phyloP scores from a whole-genome alignment of 2,329 filamentous ascomycete genomes.

The Lachnellula willkommii region DNA sequence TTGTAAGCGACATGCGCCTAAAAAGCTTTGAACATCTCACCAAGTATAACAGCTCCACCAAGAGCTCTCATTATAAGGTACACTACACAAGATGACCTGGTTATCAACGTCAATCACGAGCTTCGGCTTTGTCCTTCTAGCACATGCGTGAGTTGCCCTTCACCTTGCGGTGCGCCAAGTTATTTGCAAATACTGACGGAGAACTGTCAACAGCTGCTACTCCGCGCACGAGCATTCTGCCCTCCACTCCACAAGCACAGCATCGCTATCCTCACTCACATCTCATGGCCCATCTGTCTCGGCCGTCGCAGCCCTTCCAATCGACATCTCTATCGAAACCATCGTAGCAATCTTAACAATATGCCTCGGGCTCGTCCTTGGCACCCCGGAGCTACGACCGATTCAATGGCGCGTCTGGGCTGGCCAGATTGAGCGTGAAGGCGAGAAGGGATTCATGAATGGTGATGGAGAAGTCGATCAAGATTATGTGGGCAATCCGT shows the following conservation, averaged over 20 bases:
- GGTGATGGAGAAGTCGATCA: conserved; percentile 61
- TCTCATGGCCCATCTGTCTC: conserved; percentile 38
- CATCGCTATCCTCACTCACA: conserved; percentile 40
- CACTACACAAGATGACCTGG: conserved; percentile 55
- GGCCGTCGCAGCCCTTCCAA: conserved; percentile 53
- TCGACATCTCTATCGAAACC: conserved; percentile 85
- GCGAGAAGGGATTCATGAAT: conserved; percentile 52
- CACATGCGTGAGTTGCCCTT: conserved; percentile 68
- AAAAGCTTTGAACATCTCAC: neutral
- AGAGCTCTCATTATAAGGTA: neutral
- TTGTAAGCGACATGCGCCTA: neutral
- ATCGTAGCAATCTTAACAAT: conserved; percentile 73
- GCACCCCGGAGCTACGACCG: conserved; percentile 72
- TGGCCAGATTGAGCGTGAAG: conserved; percentile 76
- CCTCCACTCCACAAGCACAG: conserved; percentile 56
- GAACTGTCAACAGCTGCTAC: conserved; percentile 64
- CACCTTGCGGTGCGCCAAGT: neutral
- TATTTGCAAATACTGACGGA: neutral
- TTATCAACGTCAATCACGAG: conserved; percentile 65
- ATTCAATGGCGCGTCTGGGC: conserved; percentile 81
- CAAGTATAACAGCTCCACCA: neutral
- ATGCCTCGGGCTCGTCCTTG: conserved; percentile 75
- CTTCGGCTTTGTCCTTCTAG: conserved; percentile 71
- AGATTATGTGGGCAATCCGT: conserved; percentile 72
- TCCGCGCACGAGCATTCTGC: conserved; percentile 89